Percentiles rank a stretch among this genome's conserved stretches.
Conservation (phyloP, 129 eudicot species). For the Tagetes patula region DNA sequence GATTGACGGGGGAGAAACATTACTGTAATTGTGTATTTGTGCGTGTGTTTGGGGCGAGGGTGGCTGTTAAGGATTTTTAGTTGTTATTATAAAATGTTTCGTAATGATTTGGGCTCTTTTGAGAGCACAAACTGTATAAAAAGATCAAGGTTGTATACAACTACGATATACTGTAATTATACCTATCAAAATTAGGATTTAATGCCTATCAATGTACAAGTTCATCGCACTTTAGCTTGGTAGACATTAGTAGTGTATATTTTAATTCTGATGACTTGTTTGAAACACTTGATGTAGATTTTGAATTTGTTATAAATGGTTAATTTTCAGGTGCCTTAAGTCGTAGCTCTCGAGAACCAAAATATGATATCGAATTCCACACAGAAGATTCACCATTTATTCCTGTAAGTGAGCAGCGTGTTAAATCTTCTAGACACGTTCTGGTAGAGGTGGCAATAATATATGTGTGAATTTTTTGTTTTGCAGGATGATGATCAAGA, state of each 20-base stretch:
- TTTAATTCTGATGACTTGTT: neutral
- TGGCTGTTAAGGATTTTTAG: no score
- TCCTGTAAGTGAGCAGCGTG: slow-evolving; percentile 52
- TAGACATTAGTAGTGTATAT: neutral
- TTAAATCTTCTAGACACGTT: neutral
- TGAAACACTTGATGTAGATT: neutral
- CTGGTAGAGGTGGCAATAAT: neutral
- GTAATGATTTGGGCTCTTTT: neutral
- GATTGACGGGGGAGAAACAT: neutral
- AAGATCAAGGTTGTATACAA: no score
- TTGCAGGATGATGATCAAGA: slow-evolving; percentile 89
- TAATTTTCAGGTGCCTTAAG: slow-evolving; percentile 57
- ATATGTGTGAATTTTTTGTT: slow-evolving; percentile 16
- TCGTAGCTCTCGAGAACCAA: slow-evolving; percentile 86
- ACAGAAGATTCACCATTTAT: slow-evolving; percentile 71
- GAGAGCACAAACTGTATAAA: no score
- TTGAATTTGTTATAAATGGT: slow-evolving; percentile 11
- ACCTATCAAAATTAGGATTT: neutral
- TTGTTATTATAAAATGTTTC: neutral
- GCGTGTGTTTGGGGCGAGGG: no score
- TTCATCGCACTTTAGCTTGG: slow-evolving; percentile 4
- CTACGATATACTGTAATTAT: neutral
- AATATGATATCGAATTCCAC: slow-evolving; percentile 81
- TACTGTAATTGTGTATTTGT: no score
- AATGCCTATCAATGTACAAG: neutral